Conservation (phyloP, 2,329 filamentous ascomycete species). For the Chrysoporthe deuterocubensis region DNA sequence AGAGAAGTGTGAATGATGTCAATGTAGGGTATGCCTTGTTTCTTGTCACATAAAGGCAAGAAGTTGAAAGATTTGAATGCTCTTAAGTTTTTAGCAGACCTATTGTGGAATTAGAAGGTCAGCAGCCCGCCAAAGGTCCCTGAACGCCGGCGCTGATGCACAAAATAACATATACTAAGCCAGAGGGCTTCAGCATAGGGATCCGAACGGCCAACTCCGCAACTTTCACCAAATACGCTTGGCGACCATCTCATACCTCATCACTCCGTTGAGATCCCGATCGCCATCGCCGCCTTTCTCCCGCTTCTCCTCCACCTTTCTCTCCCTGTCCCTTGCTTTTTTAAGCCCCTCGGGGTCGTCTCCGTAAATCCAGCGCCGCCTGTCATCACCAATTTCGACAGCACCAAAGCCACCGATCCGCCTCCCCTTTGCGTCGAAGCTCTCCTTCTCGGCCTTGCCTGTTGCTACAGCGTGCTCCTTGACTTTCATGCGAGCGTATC, state of each 20-base stretch:
- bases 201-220: background rate
- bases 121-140: background rate
- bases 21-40: background rate
- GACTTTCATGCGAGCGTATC: conserved; percentile 81
- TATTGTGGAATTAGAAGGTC: background rate
- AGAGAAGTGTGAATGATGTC: no score
- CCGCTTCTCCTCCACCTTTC: conserved; percentile 63
- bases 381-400: conserved; percentile 87
- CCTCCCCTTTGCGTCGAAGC: conserved; percentile 71
- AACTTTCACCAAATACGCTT: conserved; percentile 86
- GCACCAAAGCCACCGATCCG: conserved; percentile 81
- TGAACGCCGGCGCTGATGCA: conserved; percentile 7
- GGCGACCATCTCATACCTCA: conserved; percentile 90
- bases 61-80: background rate
- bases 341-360: conserved; percentile 77
- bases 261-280: conserved; percentile 68
- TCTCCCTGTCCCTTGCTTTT: conserved; percentile 65
- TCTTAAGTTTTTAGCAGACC: background rate
- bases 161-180: background rate
- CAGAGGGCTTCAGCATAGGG: background rate
- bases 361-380: conserved; percentile 81
- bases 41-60: background rate
- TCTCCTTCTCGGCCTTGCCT: conserved; percentile 54
- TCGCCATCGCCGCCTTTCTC: conserved; percentile 49
- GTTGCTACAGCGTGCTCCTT: conserved; percentile 59